These are phyloP conservation scores for Exophiala sideris DNA, from an alignment of 2,329 filamentous ascomycete species.

Conservation along the genomic window DNA sequence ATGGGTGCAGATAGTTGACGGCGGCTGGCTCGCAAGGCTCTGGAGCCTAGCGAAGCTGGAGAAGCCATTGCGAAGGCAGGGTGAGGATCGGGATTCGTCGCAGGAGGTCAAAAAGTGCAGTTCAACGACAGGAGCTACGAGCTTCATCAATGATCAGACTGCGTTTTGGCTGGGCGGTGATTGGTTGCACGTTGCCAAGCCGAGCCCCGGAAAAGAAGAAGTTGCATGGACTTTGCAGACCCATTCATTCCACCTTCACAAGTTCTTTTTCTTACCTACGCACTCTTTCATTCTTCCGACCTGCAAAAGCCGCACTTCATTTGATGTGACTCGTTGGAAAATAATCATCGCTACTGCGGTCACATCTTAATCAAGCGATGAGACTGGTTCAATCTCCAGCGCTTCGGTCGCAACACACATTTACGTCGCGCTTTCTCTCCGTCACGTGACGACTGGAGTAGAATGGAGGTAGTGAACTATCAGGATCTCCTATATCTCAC, in stretches of 20 bases:
- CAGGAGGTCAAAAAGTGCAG: slow-evolving; percentile 37
- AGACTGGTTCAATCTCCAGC: background rate
- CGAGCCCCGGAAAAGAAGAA: background rate
- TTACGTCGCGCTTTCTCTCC: background rate
- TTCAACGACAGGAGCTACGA: slow-evolving; percentile 19
- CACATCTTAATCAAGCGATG: background rate
- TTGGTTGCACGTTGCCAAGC: slow-evolving; percentile 18
- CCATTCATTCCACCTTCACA: background rate
- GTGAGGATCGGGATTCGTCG: slow-evolving; percentile 41
- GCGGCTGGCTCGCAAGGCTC: slow-evolving; percentile 61
- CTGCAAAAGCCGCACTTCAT: too few relatives aligned
- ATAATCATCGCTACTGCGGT: too few relatives aligned
- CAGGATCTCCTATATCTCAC: background rate
- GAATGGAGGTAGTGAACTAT: slow-evolving; percentile 10
- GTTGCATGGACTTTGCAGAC: too few relatives aligned
- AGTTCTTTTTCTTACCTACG: background rate
- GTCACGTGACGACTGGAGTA: slow-evolving; percentile 1
- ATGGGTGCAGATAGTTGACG: slow-evolving; percentile 57
- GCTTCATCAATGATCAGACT: slow-evolving; percentile 28
- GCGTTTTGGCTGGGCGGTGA: slow-evolving; percentile 7
- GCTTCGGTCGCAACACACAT: background rate
- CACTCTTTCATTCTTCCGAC: background rate
- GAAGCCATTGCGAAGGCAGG: slow-evolving; percentile 59
- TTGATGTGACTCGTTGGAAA: too few relatives aligned
- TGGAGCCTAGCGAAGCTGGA: slow-evolving; percentile 62